Conservation (phyloP, 2,329 filamentous ascomycete genomes). For the Diaporthe helianthi region DNA sequence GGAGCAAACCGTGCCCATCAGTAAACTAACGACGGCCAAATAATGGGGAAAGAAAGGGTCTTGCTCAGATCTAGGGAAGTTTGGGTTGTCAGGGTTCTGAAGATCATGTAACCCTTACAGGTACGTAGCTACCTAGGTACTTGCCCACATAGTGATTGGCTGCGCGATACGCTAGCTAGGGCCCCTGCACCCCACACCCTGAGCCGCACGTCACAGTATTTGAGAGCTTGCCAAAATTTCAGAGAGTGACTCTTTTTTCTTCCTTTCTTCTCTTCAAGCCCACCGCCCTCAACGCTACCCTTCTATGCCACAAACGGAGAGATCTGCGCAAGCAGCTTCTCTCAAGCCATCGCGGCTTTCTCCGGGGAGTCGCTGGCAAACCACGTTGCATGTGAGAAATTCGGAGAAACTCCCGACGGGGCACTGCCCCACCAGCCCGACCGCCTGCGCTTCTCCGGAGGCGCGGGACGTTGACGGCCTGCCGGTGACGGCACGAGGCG, state of each 20-base stretch:
- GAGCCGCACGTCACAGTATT: conserved; percentile 37
- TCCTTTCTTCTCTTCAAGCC: conserved; percentile 60
- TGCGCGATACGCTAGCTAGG: neutral
- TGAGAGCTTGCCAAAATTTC: conserved; percentile 36
- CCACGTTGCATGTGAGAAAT: conserved; percentile 79
- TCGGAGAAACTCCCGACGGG: conserved; percentile 41
- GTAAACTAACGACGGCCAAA: too few species aligned
- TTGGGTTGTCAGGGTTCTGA: neutral
- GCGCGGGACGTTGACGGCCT: conserved; percentile 36
- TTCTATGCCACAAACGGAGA: conserved; percentile 85
- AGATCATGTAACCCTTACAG: neutral
- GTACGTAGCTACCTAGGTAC: neutral
- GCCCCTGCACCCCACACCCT: conserved; percentile 7
- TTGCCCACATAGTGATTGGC: conserved; percentile 7
- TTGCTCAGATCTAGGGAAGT: neutral
- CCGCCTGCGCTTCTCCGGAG: conserved; percentile 29
- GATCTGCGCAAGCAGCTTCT: conserved; percentile 46
- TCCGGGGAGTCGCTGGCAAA: conserved; percentile 17
- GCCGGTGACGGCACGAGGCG: conserved; percentile 44
- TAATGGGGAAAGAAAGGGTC: neutral
- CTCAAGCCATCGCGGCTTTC: conserved; percentile 39
- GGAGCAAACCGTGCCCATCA: neutral
- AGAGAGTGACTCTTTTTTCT: conserved; percentile 34
- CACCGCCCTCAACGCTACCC: conserved; percentile 87
- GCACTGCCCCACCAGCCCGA: conserved; percentile 34